These are phyloP conservation scores for Euphorbia lathyris DNA, from an alignment of 345 rosid genomes.

Conservation along the genomic window DNA sequence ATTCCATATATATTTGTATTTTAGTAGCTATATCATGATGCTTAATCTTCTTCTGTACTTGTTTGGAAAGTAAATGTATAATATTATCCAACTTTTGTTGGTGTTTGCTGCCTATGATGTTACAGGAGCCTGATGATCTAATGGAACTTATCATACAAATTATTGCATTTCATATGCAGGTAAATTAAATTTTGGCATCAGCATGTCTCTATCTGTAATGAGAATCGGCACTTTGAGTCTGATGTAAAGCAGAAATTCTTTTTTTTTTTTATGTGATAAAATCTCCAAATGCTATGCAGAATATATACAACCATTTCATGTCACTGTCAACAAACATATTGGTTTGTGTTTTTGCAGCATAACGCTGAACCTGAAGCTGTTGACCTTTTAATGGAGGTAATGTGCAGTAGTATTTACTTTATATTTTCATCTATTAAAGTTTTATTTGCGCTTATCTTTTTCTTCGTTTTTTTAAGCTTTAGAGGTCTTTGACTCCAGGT, in stretches of 20 bases:
- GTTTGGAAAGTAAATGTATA: not conserved
- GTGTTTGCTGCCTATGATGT: slow-evolving; percentile 11
- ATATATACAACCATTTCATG: not conserved
- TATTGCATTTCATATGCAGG: slow-evolving; percentile 97
- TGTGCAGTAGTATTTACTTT: not conserved
- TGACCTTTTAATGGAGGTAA: slow-evolving; percentile 92
- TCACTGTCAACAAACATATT: not conserved
- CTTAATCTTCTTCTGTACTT: not conserved
- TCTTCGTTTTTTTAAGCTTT: slow-evolving; percentile 1
- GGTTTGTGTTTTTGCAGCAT: slow-evolving; percentile 47
- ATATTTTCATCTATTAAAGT: not conserved
- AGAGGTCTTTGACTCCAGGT: slow-evolving; percentile 40
- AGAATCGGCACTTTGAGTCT: not conserved
- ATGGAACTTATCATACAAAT: slow-evolving; percentile 83
- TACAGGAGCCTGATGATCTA: slow-evolving; percentile 63
- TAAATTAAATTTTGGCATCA: slow-evolving; percentile 3
- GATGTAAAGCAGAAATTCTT: not conserved
- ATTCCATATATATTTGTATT: not conserved
- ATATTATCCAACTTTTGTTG: slow-evolving; percentile 1
- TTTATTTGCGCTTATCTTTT: not conserved
- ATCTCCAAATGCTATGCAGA: not conserved
- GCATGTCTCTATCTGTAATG: not conserved
- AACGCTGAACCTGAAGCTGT: slow-evolving; percentile 99
- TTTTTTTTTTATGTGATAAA: not conserved
- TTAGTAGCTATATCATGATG: not conserved